Percentiles rank a stretch among this genome's conserved stretches.
Evolutionary conservation across 2,329 filamentous ascomycete genomes (phyloP).

Genomic region (Fusarium equiseti): DNA sequence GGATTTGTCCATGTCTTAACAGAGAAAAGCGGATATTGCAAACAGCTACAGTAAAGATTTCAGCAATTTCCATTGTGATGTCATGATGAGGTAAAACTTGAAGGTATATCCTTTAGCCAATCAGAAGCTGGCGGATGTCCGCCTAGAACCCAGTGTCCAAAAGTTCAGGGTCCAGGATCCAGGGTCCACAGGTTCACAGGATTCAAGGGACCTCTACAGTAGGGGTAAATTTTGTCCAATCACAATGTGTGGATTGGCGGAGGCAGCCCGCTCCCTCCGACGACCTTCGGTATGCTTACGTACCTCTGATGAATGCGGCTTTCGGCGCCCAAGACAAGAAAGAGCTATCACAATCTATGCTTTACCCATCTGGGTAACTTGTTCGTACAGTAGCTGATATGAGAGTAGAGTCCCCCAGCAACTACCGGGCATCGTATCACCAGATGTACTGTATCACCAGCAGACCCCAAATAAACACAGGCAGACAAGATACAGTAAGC

Average conservation of each 20-base stretch:
- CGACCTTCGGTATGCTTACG: neutral
- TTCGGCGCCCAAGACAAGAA: too few species aligned
- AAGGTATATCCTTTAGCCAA: neutral
- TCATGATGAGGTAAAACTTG: neutral
- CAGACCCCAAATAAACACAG: too few species aligned
- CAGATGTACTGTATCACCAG: too few species aligned
- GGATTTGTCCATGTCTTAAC: neutral
- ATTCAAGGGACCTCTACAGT: neutral
- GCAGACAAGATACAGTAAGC: too few species aligned
- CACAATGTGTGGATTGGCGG: neutral
- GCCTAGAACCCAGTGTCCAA: neutral
- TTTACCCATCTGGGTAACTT: too few species aligned
- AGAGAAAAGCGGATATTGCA: neutral
- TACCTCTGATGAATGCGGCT: neutral
- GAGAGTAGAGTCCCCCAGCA: neutral
- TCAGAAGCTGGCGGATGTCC: neutral
- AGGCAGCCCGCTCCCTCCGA: neutral
- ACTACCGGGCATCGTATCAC: too few species aligned
- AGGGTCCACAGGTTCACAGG: neutral
- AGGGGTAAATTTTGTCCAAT: neutral
- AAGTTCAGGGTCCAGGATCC: neutral
- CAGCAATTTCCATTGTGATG: neutral
- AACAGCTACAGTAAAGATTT: neutral
- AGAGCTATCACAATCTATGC: too few species aligned
- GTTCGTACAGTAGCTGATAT: too few species aligned